Evolutionary conservation across 1,139 yeast species (phyloP).

Genomic region (Hansenula sp.): DNA sequence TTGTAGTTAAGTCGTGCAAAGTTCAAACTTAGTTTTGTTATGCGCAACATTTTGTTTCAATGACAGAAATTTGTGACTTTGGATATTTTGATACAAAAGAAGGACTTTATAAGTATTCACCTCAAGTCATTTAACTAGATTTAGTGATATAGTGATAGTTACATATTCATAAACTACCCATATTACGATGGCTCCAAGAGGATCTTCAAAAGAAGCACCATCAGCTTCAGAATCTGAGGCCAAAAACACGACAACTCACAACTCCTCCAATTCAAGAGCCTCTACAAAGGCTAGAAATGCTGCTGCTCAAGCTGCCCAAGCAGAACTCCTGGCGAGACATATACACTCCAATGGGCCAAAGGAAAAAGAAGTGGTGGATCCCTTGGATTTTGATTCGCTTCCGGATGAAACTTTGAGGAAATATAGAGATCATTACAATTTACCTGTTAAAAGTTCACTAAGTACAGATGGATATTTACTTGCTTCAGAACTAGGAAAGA

Average conservation of each 20-base stretch:
- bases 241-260: slow-evolving; percentile 4
- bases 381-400: slow-evolving; percentile 57
- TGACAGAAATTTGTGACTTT: too few relatives aligned
- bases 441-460: slow-evolving; percentile 43
- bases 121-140: too few relatives aligned
- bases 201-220: slow-evolving; percentile 16
- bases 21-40: too few relatives aligned
- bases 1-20: too few relatives aligned
- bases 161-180: too few relatives aligned
- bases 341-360: slow-evolving; percentile 63
- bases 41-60: too few relatives aligned
- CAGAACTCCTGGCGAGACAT: slow-evolving; percentile 52
- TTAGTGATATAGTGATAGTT: too few relatives aligned
- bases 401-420: slow-evolving; percentile 51
- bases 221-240: slow-evolving; percentile 24
- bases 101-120: too few relatives aligned
- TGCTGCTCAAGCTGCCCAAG: slow-evolving; percentile 56
- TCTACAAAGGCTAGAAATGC: slow-evolving; percentile 51
- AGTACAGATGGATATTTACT: slow-evolving; percentile 59
- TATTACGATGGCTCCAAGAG: slow-evolving; percentile 21
- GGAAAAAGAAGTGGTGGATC: slow-evolving; percentile 43
- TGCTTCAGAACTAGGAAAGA: slow-evolving; percentile 60
- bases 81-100: too few relatives aligned
- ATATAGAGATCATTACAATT: slow-evolving; percentile 49
- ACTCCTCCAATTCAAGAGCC: slow-evolving; percentile 26